Evolutionary conservation across 179 eudicot species (phyloP).

Genomic region (Patellifolia procumbens): DNA sequence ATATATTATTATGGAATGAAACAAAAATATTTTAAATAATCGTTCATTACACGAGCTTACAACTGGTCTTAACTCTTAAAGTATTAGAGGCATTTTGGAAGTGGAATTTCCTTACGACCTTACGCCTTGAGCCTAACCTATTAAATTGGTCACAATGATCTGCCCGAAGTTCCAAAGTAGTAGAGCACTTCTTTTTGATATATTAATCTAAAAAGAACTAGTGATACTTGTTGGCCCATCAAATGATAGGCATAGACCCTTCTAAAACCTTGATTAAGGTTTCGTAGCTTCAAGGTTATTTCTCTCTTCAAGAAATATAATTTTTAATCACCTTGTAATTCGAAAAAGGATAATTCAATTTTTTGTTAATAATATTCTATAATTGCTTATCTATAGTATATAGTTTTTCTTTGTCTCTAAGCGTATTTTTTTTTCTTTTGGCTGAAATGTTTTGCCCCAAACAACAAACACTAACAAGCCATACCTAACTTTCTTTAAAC

Average conservation of each 20-base stretch:
- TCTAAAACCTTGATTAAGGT: slow-evolving; percentile 3
- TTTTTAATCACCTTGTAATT: too few relatives aligned
- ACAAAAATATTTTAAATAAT: too few relatives aligned
- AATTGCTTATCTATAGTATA: not conserved
- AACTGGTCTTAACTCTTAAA: too few relatives aligned
- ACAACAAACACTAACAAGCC: not conserved
- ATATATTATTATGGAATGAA: too few relatives aligned
- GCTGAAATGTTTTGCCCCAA: not conserved
- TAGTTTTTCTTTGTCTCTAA: not conserved
- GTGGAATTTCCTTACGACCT: too few relatives aligned
- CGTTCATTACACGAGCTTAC: too few relatives aligned
- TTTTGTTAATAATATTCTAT: not conserved
- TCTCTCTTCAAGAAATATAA: not conserved
- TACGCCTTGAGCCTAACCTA: too few relatives aligned
- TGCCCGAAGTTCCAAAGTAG: too few relatives aligned
- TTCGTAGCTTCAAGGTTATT: not conserved
- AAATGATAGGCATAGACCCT: slow-evolving; percentile 5
- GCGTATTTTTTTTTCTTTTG: not conserved
- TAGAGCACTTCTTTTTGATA: too few relatives aligned
- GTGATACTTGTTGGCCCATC: slow-evolving; percentile 6
- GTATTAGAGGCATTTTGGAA: too few relatives aligned
- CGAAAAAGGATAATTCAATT: not conserved
- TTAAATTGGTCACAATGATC: too few relatives aligned
- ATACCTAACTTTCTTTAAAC: not conserved
- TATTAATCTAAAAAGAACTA: too few relatives aligned